These are phyloP conservation scores for Singerocomus rubriflavus DNA, from an alignment of 1,284 basidiomycete genomes.

Conservation along the genomic window DNA sequence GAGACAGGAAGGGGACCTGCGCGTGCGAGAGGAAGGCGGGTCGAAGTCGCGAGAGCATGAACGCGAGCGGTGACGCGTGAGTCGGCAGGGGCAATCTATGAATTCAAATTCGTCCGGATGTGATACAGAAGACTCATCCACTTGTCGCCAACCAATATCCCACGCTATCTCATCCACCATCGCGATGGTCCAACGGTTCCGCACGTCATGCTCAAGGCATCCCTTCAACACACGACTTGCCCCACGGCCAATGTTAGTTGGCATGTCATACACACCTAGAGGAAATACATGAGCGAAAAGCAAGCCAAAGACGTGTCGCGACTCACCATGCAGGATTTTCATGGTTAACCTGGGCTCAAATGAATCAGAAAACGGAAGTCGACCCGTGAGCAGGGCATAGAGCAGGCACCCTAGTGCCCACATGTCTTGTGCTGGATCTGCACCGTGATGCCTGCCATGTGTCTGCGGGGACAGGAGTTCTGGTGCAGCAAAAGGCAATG, in stretches of 20 bases:
- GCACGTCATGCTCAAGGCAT: slow-evolving; percentile 63
- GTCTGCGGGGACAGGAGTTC: slow-evolving; percentile 58
- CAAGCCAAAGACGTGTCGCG: neutral
- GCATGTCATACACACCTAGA: slow-evolving; percentile 58
- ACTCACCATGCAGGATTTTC: slow-evolving; percentile 84
- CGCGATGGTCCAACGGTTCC: slow-evolving; percentile 68
- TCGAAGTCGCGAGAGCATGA: slow-evolving; percentile 16
- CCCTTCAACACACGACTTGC: slow-evolving; percentile 73
- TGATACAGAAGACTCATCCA: slow-evolving; percentile 26
- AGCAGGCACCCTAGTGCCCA: slow-evolving; percentile 92
- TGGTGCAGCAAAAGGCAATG: slow-evolving; percentile 87
- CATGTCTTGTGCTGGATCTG: slow-evolving; percentile 79
- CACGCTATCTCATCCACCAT: slow-evolving; percentile 77
- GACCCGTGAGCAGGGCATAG: slow-evolving; percentile 77
- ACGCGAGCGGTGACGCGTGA: slow-evolving; percentile 15
- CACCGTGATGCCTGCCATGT: slow-evolving; percentile 21
- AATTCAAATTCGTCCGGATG: slow-evolving; percentile 31
- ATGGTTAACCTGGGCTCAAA: slow-evolving; percentile 89
- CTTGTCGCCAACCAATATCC: slow-evolving; percentile 73
- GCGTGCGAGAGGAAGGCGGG: slow-evolving; percentile 14
- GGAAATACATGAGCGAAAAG: slow-evolving; percentile 7
- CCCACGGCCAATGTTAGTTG: slow-evolving; percentile 59
- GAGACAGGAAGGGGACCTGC: slow-evolving; percentile 43
- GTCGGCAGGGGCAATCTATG: slow-evolving; percentile 17
- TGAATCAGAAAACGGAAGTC: slow-evolving; percentile 79